phyloP scores from a whole-genome alignment of 2,329 filamentous ascomycete species.

The Neonectria hederae region DNA sequence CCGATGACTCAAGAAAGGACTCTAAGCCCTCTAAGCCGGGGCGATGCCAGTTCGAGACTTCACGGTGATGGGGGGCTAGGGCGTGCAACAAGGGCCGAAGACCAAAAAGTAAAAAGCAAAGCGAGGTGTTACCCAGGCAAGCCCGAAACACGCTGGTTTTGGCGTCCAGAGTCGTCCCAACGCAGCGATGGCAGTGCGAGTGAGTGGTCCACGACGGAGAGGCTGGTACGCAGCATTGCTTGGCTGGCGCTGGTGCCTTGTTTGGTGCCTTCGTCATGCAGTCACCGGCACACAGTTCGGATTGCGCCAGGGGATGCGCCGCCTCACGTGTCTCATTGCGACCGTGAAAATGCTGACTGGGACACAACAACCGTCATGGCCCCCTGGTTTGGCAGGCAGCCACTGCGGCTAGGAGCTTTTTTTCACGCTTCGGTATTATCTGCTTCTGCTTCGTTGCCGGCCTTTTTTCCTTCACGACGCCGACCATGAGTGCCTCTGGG shows the following conservation, averaged over 20 bases:
- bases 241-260: slow-evolving; percentile 23
- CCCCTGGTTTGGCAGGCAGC: slow-evolving; percentile 33
- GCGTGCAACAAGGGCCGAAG: not conserved
- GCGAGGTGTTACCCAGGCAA: not conserved
- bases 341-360: slow-evolving; percentile 30
- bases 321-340: slow-evolving; percentile 12
- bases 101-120: not conserved
- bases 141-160: not conserved
- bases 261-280: slow-evolving; percentile 29
- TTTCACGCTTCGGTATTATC: not conserved
- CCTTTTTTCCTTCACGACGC: slow-evolving; percentile 26
- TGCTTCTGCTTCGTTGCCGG: slow-evolving; percentile 10
- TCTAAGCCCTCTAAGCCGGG: slow-evolving; percentile 26
- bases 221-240: not conserved
- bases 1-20: slow-evolving; percentile 23
- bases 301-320: not conserved
- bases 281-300: slow-evolving; percentile 19
- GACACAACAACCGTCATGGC: slow-evolving; percentile 23
- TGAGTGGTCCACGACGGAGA: not conserved
- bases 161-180: not conserved
- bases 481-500: slow-evolving; percentile 12
- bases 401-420: slow-evolving; percentile 6
- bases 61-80: not conserved
- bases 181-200: not conserved
- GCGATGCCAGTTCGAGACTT: slow-evolving; percentile 33